These are phyloP conservation scores for Vitis cinerea DNA, from an alignment of 164 flowering plant genomes.

Conservation along the genomic window DNA sequence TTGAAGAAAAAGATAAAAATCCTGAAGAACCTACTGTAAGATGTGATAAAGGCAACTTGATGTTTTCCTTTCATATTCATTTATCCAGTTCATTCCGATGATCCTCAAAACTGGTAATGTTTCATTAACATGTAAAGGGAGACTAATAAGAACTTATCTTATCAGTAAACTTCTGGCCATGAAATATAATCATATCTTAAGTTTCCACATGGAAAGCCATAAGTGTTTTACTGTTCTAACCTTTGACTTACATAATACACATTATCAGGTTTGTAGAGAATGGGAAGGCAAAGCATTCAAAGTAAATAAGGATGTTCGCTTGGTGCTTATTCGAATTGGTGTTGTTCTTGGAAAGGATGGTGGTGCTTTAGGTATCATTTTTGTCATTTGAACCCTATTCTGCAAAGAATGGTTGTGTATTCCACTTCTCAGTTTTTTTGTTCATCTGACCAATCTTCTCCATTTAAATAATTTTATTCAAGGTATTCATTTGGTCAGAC, in stretches of 20 bases:
- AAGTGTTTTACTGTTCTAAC: background rate
- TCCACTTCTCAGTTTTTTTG: background rate
- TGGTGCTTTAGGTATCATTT: constrained; percentile 81
- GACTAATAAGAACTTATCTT: background rate
- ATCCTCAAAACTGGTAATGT: background rate
- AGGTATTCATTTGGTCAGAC: background rate
- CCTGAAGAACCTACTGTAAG: too few relatives aligned
- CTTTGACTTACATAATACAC: background rate
- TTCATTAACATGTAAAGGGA: background rate
- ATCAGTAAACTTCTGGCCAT: background rate
- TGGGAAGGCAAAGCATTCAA: constrained; percentile 85
- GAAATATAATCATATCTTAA: background rate
- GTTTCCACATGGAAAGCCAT: background rate
- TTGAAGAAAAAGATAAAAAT: too few relatives aligned
- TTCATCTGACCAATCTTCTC: too few relatives aligned
- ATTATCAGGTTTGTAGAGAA: constrained; percentile 88
- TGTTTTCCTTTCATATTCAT: too few relatives aligned
- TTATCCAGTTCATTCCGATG: background rate
- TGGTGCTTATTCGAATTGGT: constrained; percentile 85
- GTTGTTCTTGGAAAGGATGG: constrained; percentile 98
- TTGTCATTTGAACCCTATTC: background rate
- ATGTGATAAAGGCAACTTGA: too few relatives aligned
- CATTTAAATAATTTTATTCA: too few relatives aligned
- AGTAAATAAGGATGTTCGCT: constrained; percentile 75
- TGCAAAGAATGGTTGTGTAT: constrained; percentile 4